A percentile compares a stretch with the other conserved stretches of the same genome.
Conservation (phyloP, 2,329 filamentous ascomycete species). For the Amauroascus verrucosus region DNA sequence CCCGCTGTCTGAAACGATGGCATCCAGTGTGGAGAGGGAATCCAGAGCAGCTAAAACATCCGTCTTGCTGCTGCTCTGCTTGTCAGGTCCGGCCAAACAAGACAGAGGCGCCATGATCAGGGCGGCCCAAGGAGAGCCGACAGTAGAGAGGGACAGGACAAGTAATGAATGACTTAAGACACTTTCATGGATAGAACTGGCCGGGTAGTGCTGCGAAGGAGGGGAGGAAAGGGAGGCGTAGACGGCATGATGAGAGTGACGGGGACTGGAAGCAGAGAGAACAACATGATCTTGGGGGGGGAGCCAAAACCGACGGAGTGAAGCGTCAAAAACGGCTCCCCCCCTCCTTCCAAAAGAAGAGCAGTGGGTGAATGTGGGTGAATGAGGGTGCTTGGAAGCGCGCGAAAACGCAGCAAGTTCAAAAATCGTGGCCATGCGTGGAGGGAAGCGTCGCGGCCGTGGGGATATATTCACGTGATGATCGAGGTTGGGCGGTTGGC, state of each 20-base stretch:
- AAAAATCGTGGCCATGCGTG: neutral
- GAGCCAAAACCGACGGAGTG: conserved; percentile 1
- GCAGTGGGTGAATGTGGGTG: neutral
- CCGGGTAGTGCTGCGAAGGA: neutral
- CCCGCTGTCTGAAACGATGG: too few relatives aligned
- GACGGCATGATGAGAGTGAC: neutral
- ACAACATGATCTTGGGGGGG: conserved; percentile 9
- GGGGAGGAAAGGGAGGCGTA: neutral
- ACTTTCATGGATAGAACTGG: neutral
- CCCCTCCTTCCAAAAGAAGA: neutral
- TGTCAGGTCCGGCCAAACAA: conserved; percentile 9
- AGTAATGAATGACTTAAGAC: neutral
- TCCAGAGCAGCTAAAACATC: too few relatives aligned
- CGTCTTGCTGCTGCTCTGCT: conserved; percentile 14
- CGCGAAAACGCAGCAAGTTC: too few relatives aligned
- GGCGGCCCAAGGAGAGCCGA: neutral
- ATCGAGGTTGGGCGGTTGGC: neutral
- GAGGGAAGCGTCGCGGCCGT: neutral
- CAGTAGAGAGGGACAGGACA: neutral
- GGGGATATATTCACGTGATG: neutral
- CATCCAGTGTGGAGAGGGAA: too few relatives aligned
- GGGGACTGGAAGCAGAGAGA: neutral
- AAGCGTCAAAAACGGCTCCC: conserved; percentile 8
- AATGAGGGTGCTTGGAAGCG: neutral
- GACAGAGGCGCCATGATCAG: conserved; percentile 14